A percentile compares a stretch with the other conserved stretches of the same genome.
Conservation (phyloP, 805 yeast genomes). For the Candida insectalens region DNA sequence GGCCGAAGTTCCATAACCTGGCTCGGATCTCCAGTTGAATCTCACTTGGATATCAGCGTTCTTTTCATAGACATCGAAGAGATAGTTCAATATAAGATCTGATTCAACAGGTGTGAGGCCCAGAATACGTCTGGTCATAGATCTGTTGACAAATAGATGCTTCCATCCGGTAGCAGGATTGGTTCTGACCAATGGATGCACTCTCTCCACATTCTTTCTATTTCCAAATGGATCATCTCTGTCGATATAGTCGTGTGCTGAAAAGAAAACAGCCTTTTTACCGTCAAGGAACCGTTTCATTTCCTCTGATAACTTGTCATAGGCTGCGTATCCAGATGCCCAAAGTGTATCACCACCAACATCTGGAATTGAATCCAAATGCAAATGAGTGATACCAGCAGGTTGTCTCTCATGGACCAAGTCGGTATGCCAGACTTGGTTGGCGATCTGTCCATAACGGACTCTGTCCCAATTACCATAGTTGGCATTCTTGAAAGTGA, state of each 20-base stretch:
- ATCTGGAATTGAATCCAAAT: constrained; percentile 38
- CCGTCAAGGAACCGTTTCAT: constrained; percentile 43
- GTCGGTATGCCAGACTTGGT: constrained; percentile 36
- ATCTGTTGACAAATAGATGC: constrained; percentile 41
- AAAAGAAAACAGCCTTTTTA: constrained; percentile 33
- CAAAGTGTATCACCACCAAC: constrained; percentile 50
- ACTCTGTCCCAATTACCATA: constrained; percentile 11
- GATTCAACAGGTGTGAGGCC: constrained; percentile 45
- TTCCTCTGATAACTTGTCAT: constrained; percentile 43
- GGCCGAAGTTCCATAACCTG: constrained; percentile 35
- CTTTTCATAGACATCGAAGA: constrained; percentile 37
- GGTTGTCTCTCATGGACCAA: constrained; percentile 48
- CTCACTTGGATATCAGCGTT: constrained; percentile 49
- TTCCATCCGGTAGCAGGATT: constrained; percentile 62
- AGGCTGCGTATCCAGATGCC: constrained; percentile 50
- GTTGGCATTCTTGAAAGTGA: constrained; percentile 12
- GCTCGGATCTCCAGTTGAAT: constrained; percentile 34
- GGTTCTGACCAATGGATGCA: constrained; percentile 52
- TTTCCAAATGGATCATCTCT: constrained; percentile 35
- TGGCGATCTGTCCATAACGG: constrained; percentile 8
- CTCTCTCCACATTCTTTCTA: constrained; percentile 38
- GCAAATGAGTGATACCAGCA: constrained; percentile 45
- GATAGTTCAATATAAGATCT: constrained; percentile 32
- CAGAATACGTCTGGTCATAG: constrained; percentile 39
- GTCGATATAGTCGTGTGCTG: constrained; percentile 30